Conservation (phyloP, 306 rosid genomes). For the Malus sylvestris region DNA sequence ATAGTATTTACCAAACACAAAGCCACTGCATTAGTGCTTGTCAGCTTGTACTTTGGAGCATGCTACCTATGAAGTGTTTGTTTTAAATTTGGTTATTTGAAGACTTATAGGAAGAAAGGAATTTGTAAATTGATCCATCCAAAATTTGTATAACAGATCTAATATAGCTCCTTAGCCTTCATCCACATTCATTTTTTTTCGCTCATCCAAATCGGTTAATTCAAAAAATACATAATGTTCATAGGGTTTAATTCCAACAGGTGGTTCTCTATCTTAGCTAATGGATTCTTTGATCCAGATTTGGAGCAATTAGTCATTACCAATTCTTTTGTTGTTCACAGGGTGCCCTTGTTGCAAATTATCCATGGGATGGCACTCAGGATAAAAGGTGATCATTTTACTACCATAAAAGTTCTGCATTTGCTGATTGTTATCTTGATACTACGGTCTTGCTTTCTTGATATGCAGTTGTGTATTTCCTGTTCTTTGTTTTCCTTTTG, state of each 20-base stretch:
- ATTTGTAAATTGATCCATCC: neutral
- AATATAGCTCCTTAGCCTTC: neutral
- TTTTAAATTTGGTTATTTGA: neutral
- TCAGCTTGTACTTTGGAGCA: neutral
- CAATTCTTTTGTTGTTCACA: conserved; percentile 21
- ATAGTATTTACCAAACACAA: neutral
- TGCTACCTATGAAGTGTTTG: neutral
- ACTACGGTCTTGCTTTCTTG: neutral
- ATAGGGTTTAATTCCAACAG: conserved; percentile 5
- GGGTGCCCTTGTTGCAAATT: conserved; percentile 99
- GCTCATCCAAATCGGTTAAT: conserved; percentile 8
- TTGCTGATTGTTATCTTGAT: neutral
- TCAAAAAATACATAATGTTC: neutral
- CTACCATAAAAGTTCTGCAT: neutral
- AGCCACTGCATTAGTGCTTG: neutral
- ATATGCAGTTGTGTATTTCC: neutral
- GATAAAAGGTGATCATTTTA: conserved; percentile 57
- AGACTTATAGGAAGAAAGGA: neutral
- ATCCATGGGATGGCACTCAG: conserved; percentile 89
- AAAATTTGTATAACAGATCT: neutral
- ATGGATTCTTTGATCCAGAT: conserved; percentile 1
- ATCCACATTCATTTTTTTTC: neutral
- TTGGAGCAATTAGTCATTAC: conserved; percentile 7
- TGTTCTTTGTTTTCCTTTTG: neutral
- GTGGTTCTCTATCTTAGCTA: neutral